phyloP scores from a whole-genome alignment of 83 land plant genomes.

The Diphasiastrum complanatum region DNA sequence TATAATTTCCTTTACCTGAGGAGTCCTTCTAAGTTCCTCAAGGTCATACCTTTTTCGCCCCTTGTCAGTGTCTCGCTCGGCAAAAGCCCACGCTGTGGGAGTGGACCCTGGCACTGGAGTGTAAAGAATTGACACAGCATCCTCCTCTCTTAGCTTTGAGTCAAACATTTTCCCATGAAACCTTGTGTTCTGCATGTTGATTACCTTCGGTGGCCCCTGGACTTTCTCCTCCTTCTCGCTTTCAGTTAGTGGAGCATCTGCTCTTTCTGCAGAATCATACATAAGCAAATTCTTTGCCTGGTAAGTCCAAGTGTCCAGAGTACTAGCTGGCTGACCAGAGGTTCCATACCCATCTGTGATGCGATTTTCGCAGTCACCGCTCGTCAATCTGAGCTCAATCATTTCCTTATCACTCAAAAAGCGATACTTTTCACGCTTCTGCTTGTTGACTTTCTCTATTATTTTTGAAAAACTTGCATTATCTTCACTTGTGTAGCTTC shows the following conservation, averaged over 20 bases:
- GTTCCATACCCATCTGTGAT: slow-evolving; percentile 88
- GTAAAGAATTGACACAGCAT: slow-evolving; percentile 54
- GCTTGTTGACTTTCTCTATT: slow-evolving; percentile 71
- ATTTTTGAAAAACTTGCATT: slow-evolving; percentile 78
- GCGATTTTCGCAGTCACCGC: slow-evolving; percentile 14
- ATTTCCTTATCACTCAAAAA: slow-evolving; percentile 30
- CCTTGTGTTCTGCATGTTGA: slow-evolving; percentile 52
- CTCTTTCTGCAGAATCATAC: slow-evolving; percentile 70
- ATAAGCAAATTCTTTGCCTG: slow-evolving; percentile 80
- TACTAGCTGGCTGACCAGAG: slow-evolving; percentile 76
- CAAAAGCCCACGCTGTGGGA: slow-evolving; percentile 52
- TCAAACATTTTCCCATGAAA: slow-evolving; percentile 73
- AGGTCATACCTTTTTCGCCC: slow-evolving; percentile 66
- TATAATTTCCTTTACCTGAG: slow-evolving; percentile 41
- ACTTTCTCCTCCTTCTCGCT: slow-evolving; percentile 60
- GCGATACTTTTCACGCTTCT: slow-evolving; percentile 55
- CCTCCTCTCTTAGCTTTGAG: slow-evolving; percentile 56
- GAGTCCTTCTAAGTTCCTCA: slow-evolving; percentile 83
- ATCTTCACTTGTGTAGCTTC: slow-evolving; percentile 84
- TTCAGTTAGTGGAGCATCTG: slow-evolving; percentile 72
- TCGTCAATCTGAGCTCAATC: slow-evolving; percentile 24
- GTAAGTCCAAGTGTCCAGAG: slow-evolving; percentile 76
- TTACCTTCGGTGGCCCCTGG: slow-evolving; percentile 71
- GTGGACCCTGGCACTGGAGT: slow-evolving; percentile 70
- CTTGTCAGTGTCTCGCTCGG: slow-evolving; percentile 59